Conservation (phyloP, 2,329 filamentous ascomycete species). For the Colletotrichum endophyticum region DNA sequence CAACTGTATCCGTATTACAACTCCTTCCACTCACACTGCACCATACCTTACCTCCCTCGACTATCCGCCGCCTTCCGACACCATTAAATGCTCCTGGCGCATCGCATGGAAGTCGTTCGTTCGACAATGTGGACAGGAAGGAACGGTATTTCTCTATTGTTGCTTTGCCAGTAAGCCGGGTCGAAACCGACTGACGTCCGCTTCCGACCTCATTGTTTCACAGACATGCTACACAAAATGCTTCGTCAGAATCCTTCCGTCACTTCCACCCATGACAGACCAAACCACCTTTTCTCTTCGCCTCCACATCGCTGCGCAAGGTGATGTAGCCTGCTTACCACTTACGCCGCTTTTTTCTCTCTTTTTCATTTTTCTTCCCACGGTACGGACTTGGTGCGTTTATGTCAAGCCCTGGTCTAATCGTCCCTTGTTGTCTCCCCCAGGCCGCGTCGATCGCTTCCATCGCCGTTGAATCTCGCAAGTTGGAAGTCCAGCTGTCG, state of each 20-base stretch:
- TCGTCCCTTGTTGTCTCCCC: not conserved
- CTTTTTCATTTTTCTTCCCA: not conserved
- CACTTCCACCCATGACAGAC: not conserved
- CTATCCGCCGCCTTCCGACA: not conserved
- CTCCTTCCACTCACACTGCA: not conserved
- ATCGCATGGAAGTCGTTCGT: not conserved
- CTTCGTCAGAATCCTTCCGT: conserved; percentile 7
- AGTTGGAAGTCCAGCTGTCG: not conserved
- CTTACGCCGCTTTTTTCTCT: not conserved
- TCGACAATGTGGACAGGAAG: not conserved
- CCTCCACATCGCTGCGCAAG: not conserved
- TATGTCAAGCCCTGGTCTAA: not conserved
- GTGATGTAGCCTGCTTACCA: not conserved
- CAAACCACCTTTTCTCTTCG: not conserved
- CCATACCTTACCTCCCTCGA: not conserved
- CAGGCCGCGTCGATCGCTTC: not conserved
- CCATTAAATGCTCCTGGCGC: not conserved
- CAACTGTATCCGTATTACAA: not conserved
- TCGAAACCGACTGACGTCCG: not conserved
- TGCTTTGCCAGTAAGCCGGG: not conserved
- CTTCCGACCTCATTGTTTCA: not conserved
- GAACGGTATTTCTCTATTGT: not conserved
- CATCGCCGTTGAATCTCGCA: not conserved
- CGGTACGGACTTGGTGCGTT: not conserved
- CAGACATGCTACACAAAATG: conserved; percentile 1